Evolutionary conservation across 2,329 filamentous ascomycete genomes (phyloP), one percentile per base, ranked within the genome.

Genomic region (Trichoderma atroviride): DNA sequence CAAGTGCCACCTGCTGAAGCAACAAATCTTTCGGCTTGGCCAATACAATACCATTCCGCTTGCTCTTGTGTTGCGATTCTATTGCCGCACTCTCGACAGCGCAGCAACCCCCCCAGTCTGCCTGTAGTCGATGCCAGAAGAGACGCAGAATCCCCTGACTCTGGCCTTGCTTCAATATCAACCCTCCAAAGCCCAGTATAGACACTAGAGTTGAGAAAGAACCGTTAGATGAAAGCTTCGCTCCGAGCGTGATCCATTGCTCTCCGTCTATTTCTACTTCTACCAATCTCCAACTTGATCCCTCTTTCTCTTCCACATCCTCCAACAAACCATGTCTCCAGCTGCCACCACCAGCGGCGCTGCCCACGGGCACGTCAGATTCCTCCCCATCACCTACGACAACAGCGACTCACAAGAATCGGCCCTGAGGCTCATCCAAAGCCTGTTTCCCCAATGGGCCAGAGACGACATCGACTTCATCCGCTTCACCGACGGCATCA

Each of bases 401-500:
- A 89, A 88, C 79, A 83, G 87, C 74, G 89, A 96, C 78, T 91
- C 92, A 35, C 88, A 95, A 73, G 85, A 88, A 69, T 96, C 95
- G 24, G 95, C 94, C 65, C 85, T 92, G 71, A 87, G 87, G 72
- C 88, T 99, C 72, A 90, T 97, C 75, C 84, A 93, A 74, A 87
- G 92, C 33, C 85, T 97, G 71, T 88, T 91, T 70, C 94, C 94
- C 13, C 89, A 96, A 75, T 99, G 96, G 96, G 86, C 89, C 74
- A 86, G 87, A 59, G 83, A 87, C 43, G 88, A 90, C 55, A 86
- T 99, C 75, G 90, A 96, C 76, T 93, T 98, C 78, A 86, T 93
- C 74, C 91, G 92, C 73, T 99, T 98, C 83, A 99, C 94, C 50
- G 96, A 99, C 77, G 96, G 96, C 77, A 99, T 98, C 82, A 99